Evolutionary conservation across 371 early-diverging fungal genomes (phyloP).

Genomic region (Haplosporangium sp.): DNA sequence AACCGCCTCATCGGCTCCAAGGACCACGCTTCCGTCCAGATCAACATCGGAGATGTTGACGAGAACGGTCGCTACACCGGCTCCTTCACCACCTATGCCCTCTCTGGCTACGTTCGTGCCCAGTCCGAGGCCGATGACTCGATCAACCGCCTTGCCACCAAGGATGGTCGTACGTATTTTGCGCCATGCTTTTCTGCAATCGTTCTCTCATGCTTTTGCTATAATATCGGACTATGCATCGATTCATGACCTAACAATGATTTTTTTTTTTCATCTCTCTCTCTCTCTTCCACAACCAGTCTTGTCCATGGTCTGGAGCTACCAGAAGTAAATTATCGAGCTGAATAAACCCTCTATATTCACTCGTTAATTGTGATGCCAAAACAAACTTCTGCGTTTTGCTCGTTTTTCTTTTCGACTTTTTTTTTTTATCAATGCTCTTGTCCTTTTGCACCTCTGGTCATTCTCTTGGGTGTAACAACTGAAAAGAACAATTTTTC

Average conservation of each 20-base stretch:
- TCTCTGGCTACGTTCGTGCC: conserved; percentile 94
- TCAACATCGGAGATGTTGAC: conserved; percentile 97
- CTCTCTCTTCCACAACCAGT: conserved; percentile 11
- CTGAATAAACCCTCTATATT: not conserved
- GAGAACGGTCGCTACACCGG: conserved; percentile 85
- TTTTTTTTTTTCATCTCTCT: not conserved
- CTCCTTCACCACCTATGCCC: conserved; percentile 87
- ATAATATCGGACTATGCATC: too few relatives aligned
- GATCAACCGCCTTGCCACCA: conserved; percentile 94
- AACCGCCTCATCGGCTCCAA: conserved; percentile 91
- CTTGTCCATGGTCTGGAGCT: conserved; percentile 63
- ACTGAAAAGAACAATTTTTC: not conserved
- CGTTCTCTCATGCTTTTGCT: not conserved
- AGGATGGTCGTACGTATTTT: conserved; percentile 75
- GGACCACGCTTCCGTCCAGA: conserved; percentile 99
- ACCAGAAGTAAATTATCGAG: conserved; percentile 61
- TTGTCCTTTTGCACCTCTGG: conserved; percentile 3
- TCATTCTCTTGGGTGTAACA: conserved; percentile 7
- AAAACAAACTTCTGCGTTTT: not conserved
- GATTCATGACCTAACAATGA: not conserved
- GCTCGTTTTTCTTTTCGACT: conserved; percentile 1
- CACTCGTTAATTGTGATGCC: not conserved
- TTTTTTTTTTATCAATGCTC: conserved; percentile 10
- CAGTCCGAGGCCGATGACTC: conserved; percentile 96
- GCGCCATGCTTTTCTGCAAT: not conserved